Percentiles rank a stretch among this genome's conserved stretches.
Evolutionary conservation across 371 early-diverging fungal species (phyloP).

Genomic region (Syncephalastrum monosporum): DNA sequence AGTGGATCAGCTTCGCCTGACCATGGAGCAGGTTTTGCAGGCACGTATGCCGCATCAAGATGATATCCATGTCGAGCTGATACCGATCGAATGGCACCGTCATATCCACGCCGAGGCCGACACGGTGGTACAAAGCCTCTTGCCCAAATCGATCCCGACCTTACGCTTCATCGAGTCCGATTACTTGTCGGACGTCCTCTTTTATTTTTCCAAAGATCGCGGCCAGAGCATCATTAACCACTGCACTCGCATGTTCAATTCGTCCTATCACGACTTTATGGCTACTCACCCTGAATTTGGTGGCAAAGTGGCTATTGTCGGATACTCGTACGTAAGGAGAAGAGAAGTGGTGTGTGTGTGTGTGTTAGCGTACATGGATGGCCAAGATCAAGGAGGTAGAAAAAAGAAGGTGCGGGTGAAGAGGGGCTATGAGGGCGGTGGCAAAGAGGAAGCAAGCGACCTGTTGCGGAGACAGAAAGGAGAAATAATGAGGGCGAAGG

Average conservation of each 20-base stretch:
- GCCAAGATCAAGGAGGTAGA: not conserved
- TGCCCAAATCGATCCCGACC: conserved; percentile 62
- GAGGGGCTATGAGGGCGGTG: not conserved
- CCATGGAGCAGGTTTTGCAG: conserved; percentile 47
- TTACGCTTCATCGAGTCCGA: conserved; percentile 60
- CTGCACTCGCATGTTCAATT: conserved; percentile 55
- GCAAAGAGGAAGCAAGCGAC: not conserved
- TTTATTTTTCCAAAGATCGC: conserved; percentile 51
- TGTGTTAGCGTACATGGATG: not conserved
- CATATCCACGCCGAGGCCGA: conserved; percentile 56
- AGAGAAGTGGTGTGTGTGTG: not conserved
- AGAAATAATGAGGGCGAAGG: not conserved
- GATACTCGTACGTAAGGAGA: conserved; percentile 47
- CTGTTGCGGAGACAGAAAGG: not conserved
- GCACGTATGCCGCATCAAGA: conserved; percentile 47
- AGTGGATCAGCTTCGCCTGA: conserved; percentile 52
- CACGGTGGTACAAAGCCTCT: conserved; percentile 40
- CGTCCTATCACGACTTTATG: conserved; percentile 50
- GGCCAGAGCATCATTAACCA: conserved; percentile 57
- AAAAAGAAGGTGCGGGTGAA: not conserved
- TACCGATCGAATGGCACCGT: conserved; percentile 55
- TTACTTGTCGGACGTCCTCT: conserved; percentile 66
- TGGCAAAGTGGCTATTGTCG: conserved; percentile 59
- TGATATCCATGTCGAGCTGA: conserved; percentile 44
- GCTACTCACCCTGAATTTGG: conserved; percentile 52